A percentile compares a stretch with the other conserved stretches of the same genome.
Conservation (phyloP, 2,329 filamentous ascomycete species). For the Neonectria neomacrospora region DNA sequence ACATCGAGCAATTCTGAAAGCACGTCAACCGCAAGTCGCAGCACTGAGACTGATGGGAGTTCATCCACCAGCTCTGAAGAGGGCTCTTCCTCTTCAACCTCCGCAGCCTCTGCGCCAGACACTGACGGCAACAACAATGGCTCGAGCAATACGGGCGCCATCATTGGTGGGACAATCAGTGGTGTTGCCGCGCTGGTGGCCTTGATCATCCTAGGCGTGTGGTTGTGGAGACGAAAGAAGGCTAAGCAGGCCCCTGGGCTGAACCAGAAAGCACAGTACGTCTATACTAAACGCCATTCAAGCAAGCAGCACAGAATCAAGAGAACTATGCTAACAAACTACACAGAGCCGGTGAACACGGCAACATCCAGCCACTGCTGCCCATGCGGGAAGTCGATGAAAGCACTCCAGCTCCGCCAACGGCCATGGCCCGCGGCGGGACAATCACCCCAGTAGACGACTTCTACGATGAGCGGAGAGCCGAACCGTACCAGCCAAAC, state of each 20-base stretch:
- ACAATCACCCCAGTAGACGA: constrained; percentile 33
- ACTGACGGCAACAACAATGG: constrained; percentile 41
- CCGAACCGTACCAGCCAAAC: constrained; percentile 36
- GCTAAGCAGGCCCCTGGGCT: constrained; percentile 57
- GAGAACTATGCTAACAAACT: constrained; percentile 31
- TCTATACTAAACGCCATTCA: constrained; percentile 25
- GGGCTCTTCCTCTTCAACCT: constrained; percentile 35
- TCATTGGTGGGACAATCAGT: constrained; percentile 66
- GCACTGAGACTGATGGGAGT: constrained; percentile 35
- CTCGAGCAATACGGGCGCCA: constrained; percentile 57
- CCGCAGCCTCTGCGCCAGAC: constrained; percentile 44
- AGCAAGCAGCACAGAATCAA: neutral
- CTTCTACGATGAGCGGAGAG: constrained; percentile 24
- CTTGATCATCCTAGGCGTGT: constrained; percentile 56
- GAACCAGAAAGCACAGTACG: constrained; percentile 52
- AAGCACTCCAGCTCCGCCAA: constrained; percentile 28
- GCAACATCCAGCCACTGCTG: constrained; percentile 46
- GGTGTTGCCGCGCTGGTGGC: constrained; percentile 59
- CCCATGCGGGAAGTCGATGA: constrained; percentile 44
- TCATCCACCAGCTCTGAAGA: constrained; percentile 34
- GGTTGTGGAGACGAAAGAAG: constrained; percentile 56
- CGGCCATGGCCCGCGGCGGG: constrained; percentile 35
- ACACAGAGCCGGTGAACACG: constrained; percentile 44
- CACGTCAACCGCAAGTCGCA: constrained; percentile 25
- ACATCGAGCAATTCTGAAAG: constrained; percentile 10